Conservation (phyloP, 768 basidiomycete genomes). For the Strobilomyces confusus region DNA sequence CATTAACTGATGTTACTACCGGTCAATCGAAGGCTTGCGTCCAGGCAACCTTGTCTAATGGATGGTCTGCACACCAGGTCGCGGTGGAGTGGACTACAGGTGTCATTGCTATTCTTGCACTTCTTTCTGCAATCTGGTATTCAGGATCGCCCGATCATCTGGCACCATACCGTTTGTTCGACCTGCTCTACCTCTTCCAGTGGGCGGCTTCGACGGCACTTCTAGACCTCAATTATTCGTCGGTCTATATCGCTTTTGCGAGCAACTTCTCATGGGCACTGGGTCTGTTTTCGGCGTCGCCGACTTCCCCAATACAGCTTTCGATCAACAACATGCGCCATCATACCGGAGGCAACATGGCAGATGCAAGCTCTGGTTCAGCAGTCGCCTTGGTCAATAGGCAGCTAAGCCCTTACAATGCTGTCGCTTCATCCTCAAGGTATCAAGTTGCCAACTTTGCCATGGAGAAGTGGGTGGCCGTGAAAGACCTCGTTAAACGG, state of each 20-base stretch:
- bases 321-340: slow-evolving; percentile 82
- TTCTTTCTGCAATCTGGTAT: slow-evolving; percentile 50
- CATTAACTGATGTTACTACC: slow-evolving; percentile 63
- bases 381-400: slow-evolving; percentile 78
- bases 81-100: slow-evolving; percentile 79
- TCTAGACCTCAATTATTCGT: slow-evolving; percentile 84
- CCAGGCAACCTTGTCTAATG: slow-evolving; percentile 89
- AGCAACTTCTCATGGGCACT: slow-evolving; percentile 89
- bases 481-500: slow-evolving; percentile 11
- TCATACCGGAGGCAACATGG: slow-evolving; percentile 73
- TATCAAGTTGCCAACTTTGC: not conserved
- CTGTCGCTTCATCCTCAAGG: slow-evolving; percentile 1
- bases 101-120: slow-evolving; percentile 57
- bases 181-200: slow-evolving; percentile 81
- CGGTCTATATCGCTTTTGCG: slow-evolving; percentile 73
- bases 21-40: slow-evolving; percentile 82
- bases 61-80: slow-evolving; percentile 72
- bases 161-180: slow-evolving; percentile 73
- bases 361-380: slow-evolving; percentile 53
- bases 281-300: slow-evolving; percentile 59
- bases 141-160: slow-evolving; percentile 54
- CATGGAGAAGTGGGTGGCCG: slow-evolving; percentile 5
- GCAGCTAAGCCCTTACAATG: slow-evolving; percentile 75
- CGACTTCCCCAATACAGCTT: slow-evolving; percentile 58
- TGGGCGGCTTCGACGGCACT: slow-evolving; percentile 75